Evolutionary conservation across 2,329 filamentous ascomycete species (phyloP).

Genomic region (Claviceps humidiphila): DNA sequence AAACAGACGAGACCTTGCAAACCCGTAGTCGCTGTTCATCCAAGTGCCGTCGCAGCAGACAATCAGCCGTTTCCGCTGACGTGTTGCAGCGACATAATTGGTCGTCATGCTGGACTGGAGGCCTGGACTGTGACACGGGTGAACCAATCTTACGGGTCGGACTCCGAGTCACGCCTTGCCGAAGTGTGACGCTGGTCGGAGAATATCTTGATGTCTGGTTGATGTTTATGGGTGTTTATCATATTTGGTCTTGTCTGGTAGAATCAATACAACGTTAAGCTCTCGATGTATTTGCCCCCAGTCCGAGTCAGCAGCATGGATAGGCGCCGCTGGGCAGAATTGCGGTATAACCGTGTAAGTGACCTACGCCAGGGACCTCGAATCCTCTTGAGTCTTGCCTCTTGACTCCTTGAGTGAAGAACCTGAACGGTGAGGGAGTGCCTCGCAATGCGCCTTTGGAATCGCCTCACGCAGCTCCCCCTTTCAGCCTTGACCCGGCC

Average conservation of each 20-base stretch:
- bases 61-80: slow-evolving; percentile 31
- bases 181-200: not conserved
- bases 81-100: not conserved
- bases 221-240: no score
- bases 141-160: not conserved
- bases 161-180: not conserved
- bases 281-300: no score
- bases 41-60: slow-evolving; percentile 42
- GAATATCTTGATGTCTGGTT: not conserved
- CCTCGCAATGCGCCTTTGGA: not conserved
- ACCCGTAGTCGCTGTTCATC: slow-evolving; percentile 39
- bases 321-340: not conserved
- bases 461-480: not conserved
- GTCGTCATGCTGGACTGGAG: not conserved
- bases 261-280: no score
- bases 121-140: not conserved
- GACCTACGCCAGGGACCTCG: not conserved
- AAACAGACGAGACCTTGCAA: slow-evolving; percentile 24
- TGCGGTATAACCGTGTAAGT: not conserved
- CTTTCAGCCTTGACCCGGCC: not conserved
- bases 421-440: no score
- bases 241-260: no score
- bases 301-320: no score
- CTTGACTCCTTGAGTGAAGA: no score
- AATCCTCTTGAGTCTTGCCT: not conserved